These are phyloP conservation scores for Rhynchosporium graminicola DNA, from an alignment of 2,329 filamentous ascomycete genomes.

Conservation along the genomic window DNA sequence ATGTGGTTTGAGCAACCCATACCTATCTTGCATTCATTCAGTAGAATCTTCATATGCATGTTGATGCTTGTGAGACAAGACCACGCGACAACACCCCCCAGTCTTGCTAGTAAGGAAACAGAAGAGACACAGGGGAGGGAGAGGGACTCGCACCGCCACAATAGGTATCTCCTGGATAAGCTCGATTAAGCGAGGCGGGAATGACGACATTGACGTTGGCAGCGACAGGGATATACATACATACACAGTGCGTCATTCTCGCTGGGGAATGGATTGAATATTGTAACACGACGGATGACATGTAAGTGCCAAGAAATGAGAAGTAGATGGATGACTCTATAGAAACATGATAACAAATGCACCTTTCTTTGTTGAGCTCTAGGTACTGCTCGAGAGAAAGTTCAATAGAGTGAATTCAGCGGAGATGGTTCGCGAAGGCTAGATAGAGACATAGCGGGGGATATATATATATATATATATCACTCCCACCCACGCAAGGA, in stretches of 20 bases:
- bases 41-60: background rate
- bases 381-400: no score
- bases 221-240: background rate
- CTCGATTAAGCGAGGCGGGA: background rate
- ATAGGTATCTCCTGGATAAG: background rate
- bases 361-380: no score
- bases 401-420: no score
- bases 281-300: background rate
- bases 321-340: no score
- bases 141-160: conserved; percentile 6
- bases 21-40: background rate
- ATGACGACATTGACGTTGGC: background rate
- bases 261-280: background rate
- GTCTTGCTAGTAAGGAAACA: background rate
- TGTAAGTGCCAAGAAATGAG: background rate
- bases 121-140: background rate
- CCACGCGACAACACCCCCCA: background rate
- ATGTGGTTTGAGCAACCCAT: background rate
- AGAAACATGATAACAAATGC: no score
- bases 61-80: conserved; percentile 1
- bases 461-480: background rate
- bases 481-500: background rate
- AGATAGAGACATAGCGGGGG: background rate
- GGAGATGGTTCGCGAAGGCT: no score
- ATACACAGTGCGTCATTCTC: background rate